A percentile compares a stretch with the other conserved stretches of the same genome.
Conservation (phyloP, 2,329 filamentous ascomycete species). For the Botrytis fabae region DNA sequence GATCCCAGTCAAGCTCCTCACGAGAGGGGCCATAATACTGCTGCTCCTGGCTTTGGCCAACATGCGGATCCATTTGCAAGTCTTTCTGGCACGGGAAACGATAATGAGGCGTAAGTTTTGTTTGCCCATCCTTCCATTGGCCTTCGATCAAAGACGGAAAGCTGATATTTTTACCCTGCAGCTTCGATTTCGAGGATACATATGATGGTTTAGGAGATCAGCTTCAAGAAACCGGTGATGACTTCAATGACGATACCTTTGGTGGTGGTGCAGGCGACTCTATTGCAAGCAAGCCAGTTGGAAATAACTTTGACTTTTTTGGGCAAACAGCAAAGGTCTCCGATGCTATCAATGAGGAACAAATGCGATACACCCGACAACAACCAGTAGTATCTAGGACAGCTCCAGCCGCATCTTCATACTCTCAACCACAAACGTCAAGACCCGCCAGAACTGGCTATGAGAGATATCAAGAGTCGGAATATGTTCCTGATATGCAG, state of each 20-base stretch:
- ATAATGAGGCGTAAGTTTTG: conserved; percentile 47
- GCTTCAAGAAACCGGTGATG: conserved; percentile 89
- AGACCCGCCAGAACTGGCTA: conserved; percentile 79
- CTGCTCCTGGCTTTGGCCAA: conserved; percentile 79
- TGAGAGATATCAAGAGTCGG: conserved; percentile 83
- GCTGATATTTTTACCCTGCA: conserved; percentile 37
- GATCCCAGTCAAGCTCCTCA: conserved; percentile 63
- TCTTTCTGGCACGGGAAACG: conserved; percentile 65
- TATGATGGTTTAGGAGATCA: conserved; percentile 93
- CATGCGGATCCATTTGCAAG: conserved; percentile 84
- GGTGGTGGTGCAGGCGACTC: conserved; percentile 52
- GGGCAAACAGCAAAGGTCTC: conserved; percentile 87
- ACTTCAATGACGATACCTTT: conserved; percentile 96
- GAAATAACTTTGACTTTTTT: conserved; percentile 97
- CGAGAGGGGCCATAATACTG: conserved; percentile 63
- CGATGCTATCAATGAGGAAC: conserved; percentile 85
- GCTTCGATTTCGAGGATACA: conserved; percentile 91
- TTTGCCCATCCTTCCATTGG: background rate
- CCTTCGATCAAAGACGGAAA: background rate
- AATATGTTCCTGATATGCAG: conserved; percentile 84
- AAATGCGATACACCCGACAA: conserved; percentile 77
- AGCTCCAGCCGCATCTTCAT: conserved; percentile 44
- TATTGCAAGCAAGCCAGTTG: conserved; percentile 55
- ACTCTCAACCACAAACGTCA: conserved; percentile 44
- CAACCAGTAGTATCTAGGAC: conserved; percentile 57